A percentile compares a stretch with the other conserved stretches of the same genome.
phyloP scores from a whole-genome alignment of 192 early-diverging fungal genomes.

The Entomortierella chlamydospora region DNA sequence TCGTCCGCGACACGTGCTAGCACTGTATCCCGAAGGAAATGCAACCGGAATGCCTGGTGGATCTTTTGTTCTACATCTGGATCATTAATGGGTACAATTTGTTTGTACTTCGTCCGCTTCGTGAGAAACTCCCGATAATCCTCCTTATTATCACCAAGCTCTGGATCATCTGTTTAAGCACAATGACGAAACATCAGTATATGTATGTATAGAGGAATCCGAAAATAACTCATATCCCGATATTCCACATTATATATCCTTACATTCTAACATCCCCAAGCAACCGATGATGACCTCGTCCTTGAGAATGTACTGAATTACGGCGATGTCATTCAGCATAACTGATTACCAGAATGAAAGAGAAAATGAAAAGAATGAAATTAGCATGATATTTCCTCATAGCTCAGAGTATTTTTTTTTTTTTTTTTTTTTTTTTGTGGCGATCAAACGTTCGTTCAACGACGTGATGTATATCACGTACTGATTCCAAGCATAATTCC shows the following conservation, averaged over 20 bases:
- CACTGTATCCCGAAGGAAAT: slow-evolving; percentile 89
- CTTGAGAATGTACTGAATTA: slow-evolving; percentile 80
- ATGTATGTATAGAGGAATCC: background rate
- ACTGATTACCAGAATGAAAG: slow-evolving; percentile 57
- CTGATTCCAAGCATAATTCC: slow-evolving; percentile 81
- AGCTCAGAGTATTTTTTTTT: too few species aligned
- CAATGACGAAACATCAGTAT: background rate
- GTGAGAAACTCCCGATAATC: slow-evolving; percentile 80
- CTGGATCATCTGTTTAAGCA: slow-evolving; percentile 74
- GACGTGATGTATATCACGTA: too few species aligned
- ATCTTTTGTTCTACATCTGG: slow-evolving; percentile 80
- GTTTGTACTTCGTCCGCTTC: slow-evolving; percentile 69
- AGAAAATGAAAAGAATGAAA: background rate
- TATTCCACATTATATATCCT: slow-evolving; percentile 26
- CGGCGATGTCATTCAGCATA: slow-evolving; percentile 79
- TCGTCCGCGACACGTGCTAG: slow-evolving; percentile 85
- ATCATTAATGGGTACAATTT: slow-evolving; percentile 85
- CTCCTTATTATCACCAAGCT: slow-evolving; percentile 75
- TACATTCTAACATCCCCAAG: slow-evolving; percentile 91
- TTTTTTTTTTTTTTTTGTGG: too few species aligned
- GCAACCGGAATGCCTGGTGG: slow-evolving; percentile 86
- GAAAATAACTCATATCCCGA: background rate
- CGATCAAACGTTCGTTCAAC: too few species aligned
- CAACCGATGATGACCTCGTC: slow-evolving; percentile 81
- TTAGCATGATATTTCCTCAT: too few species aligned